Percentiles rank a stretch among this genome's conserved stretches.
phyloP scores from a whole-genome alignment of 83 land plant genomes.

The Diphasiastrum complanatum region DNA sequence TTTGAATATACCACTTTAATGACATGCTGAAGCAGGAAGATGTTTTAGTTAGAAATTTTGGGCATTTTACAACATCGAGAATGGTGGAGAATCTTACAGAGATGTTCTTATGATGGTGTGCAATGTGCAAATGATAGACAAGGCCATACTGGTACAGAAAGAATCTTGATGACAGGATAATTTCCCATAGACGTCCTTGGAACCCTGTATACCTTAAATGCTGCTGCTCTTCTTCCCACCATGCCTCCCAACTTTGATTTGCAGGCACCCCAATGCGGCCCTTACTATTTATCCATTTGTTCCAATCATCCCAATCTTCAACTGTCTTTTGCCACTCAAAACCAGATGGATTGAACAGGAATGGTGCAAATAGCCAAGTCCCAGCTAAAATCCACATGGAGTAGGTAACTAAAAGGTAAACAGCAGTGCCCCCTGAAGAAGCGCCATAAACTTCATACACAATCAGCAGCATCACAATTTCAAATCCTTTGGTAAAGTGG shows the following conservation, averaged over 20 bases:
- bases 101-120: constrained; percentile 33
- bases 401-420: constrained; percentile 53
- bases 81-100: constrained; percentile 31
- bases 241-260: constrained; percentile 82
- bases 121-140: constrained; percentile 55
- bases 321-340: constrained; percentile 89
- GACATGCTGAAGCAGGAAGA: background rate
- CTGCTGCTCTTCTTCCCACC: constrained; percentile 83
- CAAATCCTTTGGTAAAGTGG: constrained; percentile 74
- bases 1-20: no score
- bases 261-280: constrained; percentile 68
- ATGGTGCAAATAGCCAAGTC: constrained; percentile 75
- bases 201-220: constrained; percentile 59
- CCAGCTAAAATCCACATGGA: constrained; percentile 82
- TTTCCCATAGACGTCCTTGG: constrained; percentile 44
- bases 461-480: constrained; percentile 56
- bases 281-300: constrained; percentile 61
- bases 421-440: constrained; percentile 35
- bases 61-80: no score
- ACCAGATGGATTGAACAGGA: constrained; percentile 76
- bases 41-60: background rate
- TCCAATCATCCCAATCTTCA: constrained; percentile 84
- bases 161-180: constrained; percentile 47
- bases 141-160: constrained; percentile 77
- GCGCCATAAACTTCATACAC: constrained; percentile 54